Evolutionary conservation across 371 early-diverging fungal genomes (phyloP), one percentile per base, ranked within the genome.

Genomic region (Mycotypha africana): DNA sequence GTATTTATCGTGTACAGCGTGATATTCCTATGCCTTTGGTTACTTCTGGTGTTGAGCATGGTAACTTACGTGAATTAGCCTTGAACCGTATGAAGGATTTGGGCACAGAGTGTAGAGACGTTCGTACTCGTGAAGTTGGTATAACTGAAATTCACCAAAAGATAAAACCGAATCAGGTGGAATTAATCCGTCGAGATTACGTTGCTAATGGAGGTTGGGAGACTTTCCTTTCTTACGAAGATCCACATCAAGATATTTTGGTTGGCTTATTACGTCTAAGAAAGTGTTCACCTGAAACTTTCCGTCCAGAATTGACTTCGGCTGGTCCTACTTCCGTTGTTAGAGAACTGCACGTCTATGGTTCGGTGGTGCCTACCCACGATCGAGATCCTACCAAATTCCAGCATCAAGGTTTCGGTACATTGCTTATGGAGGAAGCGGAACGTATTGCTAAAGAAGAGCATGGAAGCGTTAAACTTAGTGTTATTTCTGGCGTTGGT

Each of bases 21-120:
- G 99, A 99, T 79, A 99, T 99, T 57, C 99, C 99, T n/a, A 99
- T 99, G 99, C 99, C 99, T 10, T 76, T 99, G 22, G 99, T 99
- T 30, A 94, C 96, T 10, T 95, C 97, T 6, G 99, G 99, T 47
- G 99, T 99, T 11, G 99, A 99, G 68, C 89, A 99, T 67, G 99
- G 99, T 42, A 99, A 99, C 60, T 65, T 99, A 54, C 81, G 99
- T 45, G 99, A 99, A 72, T 72, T 99, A 40, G 99, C 99, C 1
- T 70, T 99, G 45, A 82, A 92, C 52, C 84, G 99, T 44, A 97
- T 99, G 97, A 88, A 86, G 59, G 99, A 99, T 72, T 70, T 99
- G 50, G 98, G 97, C 36, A 92, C 92, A 0, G 85, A 87, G 49
- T 99, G 99, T 64, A 87, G 99, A 14, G 99, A 99, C 69, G 98